phyloP scores from a whole-genome alignment of 441 rosid genomes.

The Brassica hybrid region DNA sequence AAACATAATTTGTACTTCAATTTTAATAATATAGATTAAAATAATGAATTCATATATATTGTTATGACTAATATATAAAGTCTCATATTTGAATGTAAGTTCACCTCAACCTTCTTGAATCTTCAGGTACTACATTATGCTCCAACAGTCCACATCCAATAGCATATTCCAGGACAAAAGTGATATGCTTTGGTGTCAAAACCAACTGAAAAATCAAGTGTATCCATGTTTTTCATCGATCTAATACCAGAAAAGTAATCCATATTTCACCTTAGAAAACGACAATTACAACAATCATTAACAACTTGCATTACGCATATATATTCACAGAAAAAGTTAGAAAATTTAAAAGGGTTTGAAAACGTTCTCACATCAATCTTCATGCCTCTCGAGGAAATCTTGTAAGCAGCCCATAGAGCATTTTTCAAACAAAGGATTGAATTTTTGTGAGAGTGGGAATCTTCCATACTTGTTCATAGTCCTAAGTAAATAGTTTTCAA shows the following conservation, averaged over 20 bases:
- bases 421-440: background rate
- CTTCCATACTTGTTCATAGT: conserved; percentile 54
- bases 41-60: too few relatives aligned
- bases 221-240: too few relatives aligned
- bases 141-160: too few relatives aligned
- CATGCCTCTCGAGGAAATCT: background rate
- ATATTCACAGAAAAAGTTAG: background rate
- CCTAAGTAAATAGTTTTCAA: conserved; percentile 42
- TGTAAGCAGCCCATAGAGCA: background rate
- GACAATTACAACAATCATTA: background rate
- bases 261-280: background rate
- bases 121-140: too few relatives aligned
- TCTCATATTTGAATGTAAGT: too few relatives aligned
- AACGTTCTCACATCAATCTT: background rate
- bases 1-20: too few relatives aligned
- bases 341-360: background rate
- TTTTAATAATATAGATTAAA: too few relatives aligned
- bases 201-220: too few relatives aligned
- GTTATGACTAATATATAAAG: too few relatives aligned
- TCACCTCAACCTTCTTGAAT: too few relatives aligned
- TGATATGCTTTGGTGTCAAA: too few relatives aligned
- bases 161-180: too few relatives aligned
- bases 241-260: background rate
- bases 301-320: background rate
- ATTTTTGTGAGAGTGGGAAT: background rate